phyloP scores from a whole-genome alignment of 305 asterid genomes.

The Rubia balearica region DNA sequence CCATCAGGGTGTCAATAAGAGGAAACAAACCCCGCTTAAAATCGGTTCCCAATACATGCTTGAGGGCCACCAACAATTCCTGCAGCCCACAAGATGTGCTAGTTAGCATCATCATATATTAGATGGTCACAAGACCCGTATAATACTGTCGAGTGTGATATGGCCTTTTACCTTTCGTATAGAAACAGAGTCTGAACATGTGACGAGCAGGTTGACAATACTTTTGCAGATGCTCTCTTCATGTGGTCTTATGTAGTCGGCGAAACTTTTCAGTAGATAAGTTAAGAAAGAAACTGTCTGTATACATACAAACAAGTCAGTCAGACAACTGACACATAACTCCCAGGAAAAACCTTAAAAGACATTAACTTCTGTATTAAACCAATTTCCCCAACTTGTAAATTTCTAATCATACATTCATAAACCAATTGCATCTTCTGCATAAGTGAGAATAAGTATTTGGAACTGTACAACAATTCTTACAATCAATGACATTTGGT shows the following conservation, averaged over 20 bases:
- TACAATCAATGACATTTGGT: too few relatives aligned
- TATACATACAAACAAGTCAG: slow-evolving; percentile 14
- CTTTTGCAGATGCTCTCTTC: slow-evolving; percentile 99
- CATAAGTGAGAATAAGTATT: too few relatives aligned
- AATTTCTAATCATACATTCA: too few relatives aligned
- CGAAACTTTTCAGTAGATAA: slow-evolving; percentile 88
- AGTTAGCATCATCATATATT: slow-evolving; percentile 21
- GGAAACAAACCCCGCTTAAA: slow-evolving; percentile 97
- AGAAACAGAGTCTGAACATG: slow-evolving; percentile 96
- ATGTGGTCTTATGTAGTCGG: slow-evolving; percentile 88
- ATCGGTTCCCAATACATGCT: slow-evolving; percentile 97
- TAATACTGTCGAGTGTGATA: not conserved
- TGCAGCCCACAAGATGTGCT: slow-evolving; percentile 29
- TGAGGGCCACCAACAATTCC: slow-evolving; percentile 97
- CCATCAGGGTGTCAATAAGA: slow-evolving; percentile 90
- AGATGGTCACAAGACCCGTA: not conserved
- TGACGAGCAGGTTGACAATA: slow-evolving; percentile 93
- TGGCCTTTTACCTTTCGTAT: slow-evolving; percentile 64
- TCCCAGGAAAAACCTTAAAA: not conserved
- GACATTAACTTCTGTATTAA: too few relatives aligned
- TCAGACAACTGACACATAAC: slow-evolving; percentile 2
- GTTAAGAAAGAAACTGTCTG: slow-evolving; percentile 99
- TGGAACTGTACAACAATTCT: too few relatives aligned
- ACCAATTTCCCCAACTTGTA: too few relatives aligned
- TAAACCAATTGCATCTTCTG: too few relatives aligned